Percentiles rank a stretch among this genome's conserved stretches.
Conservation (phyloP, 164 flowering plant genomes). For the Dillenia suffruticosa region DNA sequence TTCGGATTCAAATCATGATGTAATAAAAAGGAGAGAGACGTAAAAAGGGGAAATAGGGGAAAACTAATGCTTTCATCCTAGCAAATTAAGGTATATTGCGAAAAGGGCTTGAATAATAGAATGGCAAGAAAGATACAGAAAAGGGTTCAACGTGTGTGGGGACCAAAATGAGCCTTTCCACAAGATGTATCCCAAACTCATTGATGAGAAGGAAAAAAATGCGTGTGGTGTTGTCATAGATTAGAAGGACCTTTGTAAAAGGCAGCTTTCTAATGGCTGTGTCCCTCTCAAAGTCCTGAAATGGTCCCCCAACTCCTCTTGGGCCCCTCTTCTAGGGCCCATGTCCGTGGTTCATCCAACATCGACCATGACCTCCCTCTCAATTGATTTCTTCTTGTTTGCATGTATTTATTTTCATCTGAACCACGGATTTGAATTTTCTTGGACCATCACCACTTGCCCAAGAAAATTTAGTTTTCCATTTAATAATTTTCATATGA, state of each 20-base stretch:
- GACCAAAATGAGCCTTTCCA: not conserved
- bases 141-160: too few relatives aligned
- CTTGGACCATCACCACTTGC: conserved; percentile 6
- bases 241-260: conserved; percentile 5
- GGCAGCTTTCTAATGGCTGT: not conserved
- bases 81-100: too few relatives aligned
- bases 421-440: conserved; percentile 11
- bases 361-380: conserved; percentile 22
- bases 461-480: not conserved
- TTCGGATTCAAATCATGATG: too few relatives aligned
- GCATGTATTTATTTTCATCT: conserved; percentile 21
- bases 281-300: conserved; percentile 4
- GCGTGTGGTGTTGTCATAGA: not conserved
- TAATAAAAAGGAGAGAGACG: too few relatives aligned
- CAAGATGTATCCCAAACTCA: conserved; percentile 2
- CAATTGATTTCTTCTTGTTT: conserved; percentile 21
- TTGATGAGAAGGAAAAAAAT: not conserved
- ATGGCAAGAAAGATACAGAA: too few relatives aligned
- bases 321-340: conserved; percentile 10
- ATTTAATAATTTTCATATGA: too few relatives aligned
- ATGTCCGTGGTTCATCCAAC: conserved; percentile 48
- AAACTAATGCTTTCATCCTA: too few relatives aligned
- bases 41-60: too few relatives aligned
- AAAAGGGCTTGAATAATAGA: too few relatives aligned
- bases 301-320: conserved; percentile 13